These are phyloP conservation scores for Vitis vinifera DNA, from an alignment of 164 flowering plant species.

Conservation along the genomic window ASM3070453v1 NC_081822.1:36521501-36522000, in stretches of 20 bases:
- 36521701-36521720: constrained; percentile 63
- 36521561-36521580: constrained; percentile 31
- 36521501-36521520: too few relatives aligned
- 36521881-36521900: too few relatives aligned
- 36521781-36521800: constrained; percentile 49
- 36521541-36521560: too few relatives aligned
- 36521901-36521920: too few relatives aligned
- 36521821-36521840: constrained; percentile 48
- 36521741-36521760: constrained; percentile 57
- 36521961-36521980: neutral
- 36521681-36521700: constrained; percentile 70
- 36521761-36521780: constrained; percentile 50
- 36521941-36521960: neutral
- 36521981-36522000: too few relatives aligned
- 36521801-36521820: constrained; percentile 56
- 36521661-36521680: constrained; percentile 68
- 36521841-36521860: constrained; percentile 54
- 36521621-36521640: constrained; percentile 61
- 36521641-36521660: constrained; percentile 75
- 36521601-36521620: constrained; percentile 65
- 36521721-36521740: constrained; percentile 65
- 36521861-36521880: constrained; percentile 63
- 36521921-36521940: neutral
- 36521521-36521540: too few relatives aligned
- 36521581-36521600: constrained; percentile 78